Base-by-base conservation (phyloP, 192 early-diverging fungal genomes). In the Coemansia erecta region DNA sequence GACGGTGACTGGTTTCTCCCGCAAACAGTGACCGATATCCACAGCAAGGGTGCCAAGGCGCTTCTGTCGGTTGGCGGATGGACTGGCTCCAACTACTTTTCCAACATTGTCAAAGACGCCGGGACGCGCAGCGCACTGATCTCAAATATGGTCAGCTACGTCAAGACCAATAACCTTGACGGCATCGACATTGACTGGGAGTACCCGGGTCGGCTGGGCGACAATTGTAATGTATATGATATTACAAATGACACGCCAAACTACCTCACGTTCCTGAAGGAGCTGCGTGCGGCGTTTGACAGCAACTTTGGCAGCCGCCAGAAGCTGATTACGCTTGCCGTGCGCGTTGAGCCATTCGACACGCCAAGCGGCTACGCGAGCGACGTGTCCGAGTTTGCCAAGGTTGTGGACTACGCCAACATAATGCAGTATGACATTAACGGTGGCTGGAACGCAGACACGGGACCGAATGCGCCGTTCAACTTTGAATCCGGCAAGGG, bases 121-220 rank as follows among this genome's bases (percentile, higher is more conserved):
- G 54, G 39, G 2, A 49, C 70, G 11, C 80, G 87, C 39, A 82
- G 69, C 33, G 78, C 56, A n/a, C 76, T 89, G 43, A 81, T 88
- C 26, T 66, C 82, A 26, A 83, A 80, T 55, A 88, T 85, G 51
- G 43, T 85, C 41, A 63, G 68, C 23, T 82, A 82, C 19, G 79
- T 88, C 44, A 60, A 75, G 45, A 60, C 58, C 22, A 81, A 85
- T 40, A 56, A 68, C 7, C 67, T 84, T 3, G 86, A 88, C 68
- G 88, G 87, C 15, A 72, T 90, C 33, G 56, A 92, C 65, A 82
- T 90, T 56, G n/a, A n/a, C n/a, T n/a, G n/a, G n/a, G n/a, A n/a
- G n/a, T n/a, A n/a, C n/a, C n/a, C n/a, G n/a, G n/a, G 90, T 12
- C 64, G 82, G 17, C 56, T 61, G 10, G 84, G 80, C 17, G 45